Conservation (phyloP, 495 filamentous ascomycete species). For the Cryomyces minteri region DNA sequence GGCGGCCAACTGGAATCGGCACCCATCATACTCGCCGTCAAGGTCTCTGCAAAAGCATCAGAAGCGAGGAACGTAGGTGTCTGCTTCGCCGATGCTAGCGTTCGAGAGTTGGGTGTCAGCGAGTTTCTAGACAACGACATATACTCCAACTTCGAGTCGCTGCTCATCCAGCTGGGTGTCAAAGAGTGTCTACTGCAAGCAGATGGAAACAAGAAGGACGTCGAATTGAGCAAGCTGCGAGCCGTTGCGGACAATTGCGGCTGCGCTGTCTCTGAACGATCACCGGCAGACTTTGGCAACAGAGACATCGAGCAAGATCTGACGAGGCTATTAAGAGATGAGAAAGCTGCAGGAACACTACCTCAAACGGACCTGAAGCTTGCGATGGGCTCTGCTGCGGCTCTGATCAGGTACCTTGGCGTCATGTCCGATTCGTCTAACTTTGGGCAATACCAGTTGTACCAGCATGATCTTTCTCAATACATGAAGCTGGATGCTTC, state of each 20-base stretch:
- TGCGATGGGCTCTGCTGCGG: slow-evolving; percentile 88
- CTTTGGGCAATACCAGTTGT: slow-evolving; percentile 91
- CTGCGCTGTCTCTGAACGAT: slow-evolving; percentile 66
- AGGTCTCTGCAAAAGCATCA: slow-evolving; percentile 68
- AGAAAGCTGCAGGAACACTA: slow-evolving; percentile 53
- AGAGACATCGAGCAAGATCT: slow-evolving; percentile 96
- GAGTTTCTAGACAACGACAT: slow-evolving; percentile 97
- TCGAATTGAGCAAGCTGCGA: slow-evolving; percentile 71
- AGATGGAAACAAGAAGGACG: slow-evolving; percentile 65
- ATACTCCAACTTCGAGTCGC: slow-evolving; percentile 93
- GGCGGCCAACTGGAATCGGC: slow-evolving; percentile 74
- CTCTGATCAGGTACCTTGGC: slow-evolving; percentile 89
- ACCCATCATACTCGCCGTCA: slow-evolving; percentile 87
- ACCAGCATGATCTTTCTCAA: slow-evolving; percentile 91
- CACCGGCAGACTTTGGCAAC: slow-evolving; percentile 59
- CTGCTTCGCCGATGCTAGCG: slow-evolving; percentile 95
- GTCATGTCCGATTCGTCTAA: slow-evolving; percentile 81
- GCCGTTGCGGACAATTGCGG: slow-evolving; percentile 84
- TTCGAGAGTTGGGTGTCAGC: slow-evolving; percentile 86
- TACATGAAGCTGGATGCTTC: slow-evolving; percentile 98
- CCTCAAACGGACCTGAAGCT: slow-evolving; percentile 90
- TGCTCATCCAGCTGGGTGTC: slow-evolving; percentile 89
- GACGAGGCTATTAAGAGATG: slow-evolving; percentile 68
- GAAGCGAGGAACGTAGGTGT: slow-evolving; percentile 82
- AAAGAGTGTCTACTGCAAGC: slow-evolving; percentile 76